A percentile compares a stretch with the other conserved stretches of the same genome.
These are phyloP conservation scores for Tolypocladium ovalisporum DNA, from an alignment of 2,329 filamentous ascomycete genomes.

Conservation along the genomic window DNA sequence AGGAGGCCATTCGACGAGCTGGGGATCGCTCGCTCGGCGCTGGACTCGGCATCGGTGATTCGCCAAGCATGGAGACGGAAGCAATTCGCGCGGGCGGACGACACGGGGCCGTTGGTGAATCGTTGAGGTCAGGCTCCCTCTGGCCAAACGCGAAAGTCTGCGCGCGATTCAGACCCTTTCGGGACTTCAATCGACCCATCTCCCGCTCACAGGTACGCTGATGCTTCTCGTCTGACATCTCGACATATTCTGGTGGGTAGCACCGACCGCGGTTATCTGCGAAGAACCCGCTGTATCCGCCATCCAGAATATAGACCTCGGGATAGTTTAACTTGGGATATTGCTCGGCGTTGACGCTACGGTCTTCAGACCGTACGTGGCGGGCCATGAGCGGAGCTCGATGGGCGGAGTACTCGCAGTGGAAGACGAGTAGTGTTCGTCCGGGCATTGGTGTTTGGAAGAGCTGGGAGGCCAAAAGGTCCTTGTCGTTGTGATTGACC, in stretches of 20 bases:
- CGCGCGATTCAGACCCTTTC: conserved; percentile 74
- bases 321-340: conserved; percentile 91
- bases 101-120: conserved; percentile 47
- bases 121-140: conserved; percentile 42
- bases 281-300: conserved; percentile 93
- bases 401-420: conserved; percentile 97
- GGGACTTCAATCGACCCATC: conserved; percentile 83
- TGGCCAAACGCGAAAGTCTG: conserved; percentile 94
- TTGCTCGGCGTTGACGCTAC: conserved; percentile 69
- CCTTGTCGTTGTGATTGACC: conserved; percentile 95
- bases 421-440: conserved; percentile 77
- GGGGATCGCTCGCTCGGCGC: conserved; percentile 38
- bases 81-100: conserved; percentile 29
- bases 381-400: conserved; percentile 94
- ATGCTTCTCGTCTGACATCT: conserved; percentile 90
- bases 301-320: conserved; percentile 93
- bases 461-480: conserved; percentile 67
- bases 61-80: conserved; percentile 31
- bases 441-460: conserved; percentile 58
- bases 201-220: conserved; percentile 89
- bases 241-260: conserved; percentile 90
- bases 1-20: conserved; percentile 53
- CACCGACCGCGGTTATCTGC: conserved; percentile 67
- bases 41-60: conserved; percentile 31
- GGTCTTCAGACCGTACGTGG: conserved; percentile 81